Evolutionary conservation across 163 green algal species (phyloP).

Genomic region (Scenedesmus sp.): DNA sequence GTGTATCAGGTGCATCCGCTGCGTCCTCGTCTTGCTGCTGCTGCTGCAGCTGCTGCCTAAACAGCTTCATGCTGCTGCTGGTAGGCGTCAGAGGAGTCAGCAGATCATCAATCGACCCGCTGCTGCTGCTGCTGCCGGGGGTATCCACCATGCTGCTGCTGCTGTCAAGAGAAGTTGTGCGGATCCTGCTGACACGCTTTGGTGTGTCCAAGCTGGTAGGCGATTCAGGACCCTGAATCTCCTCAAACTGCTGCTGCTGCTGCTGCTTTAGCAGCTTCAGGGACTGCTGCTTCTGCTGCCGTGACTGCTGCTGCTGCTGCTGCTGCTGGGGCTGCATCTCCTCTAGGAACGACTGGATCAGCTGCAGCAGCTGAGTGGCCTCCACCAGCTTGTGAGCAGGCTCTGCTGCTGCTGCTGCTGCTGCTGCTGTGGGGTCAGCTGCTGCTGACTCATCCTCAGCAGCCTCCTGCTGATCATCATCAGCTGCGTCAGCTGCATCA

Average conservation of each 20-base stretch:
- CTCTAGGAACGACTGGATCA: constrained; percentile 37
- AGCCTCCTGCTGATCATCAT: neutral
- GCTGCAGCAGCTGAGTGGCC: constrained; percentile 22
- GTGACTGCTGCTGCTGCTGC: constrained; percentile 23
- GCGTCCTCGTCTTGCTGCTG: neutral
- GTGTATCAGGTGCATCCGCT: neutral
- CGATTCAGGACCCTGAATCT: neutral
- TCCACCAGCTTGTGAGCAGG: constrained; percentile 29
- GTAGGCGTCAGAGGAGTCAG: neutral
- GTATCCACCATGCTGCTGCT: neutral
- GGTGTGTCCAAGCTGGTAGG: constrained; percentile 17
- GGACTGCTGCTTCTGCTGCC: constrained; percentile 2
- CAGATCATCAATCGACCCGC: neutral
- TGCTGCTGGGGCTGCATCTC: neutral
- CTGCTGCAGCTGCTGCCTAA: constrained; percentile 9
- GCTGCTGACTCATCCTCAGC: neutral
- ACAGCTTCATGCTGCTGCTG: constrained; percentile 10
- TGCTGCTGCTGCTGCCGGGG: constrained; percentile 28
- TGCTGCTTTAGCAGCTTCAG: neutral
- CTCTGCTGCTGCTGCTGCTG: constrained; percentile 18
- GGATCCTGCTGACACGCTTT: neutral
- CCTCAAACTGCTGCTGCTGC: constrained; percentile 6
- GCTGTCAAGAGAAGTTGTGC: neutral
- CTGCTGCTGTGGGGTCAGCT: neutral
- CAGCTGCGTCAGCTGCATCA: neutral